Evolutionary conservation across 257 asterid genomes (phyloP).

Genomic region (Voacanga thouarsii): DNA sequence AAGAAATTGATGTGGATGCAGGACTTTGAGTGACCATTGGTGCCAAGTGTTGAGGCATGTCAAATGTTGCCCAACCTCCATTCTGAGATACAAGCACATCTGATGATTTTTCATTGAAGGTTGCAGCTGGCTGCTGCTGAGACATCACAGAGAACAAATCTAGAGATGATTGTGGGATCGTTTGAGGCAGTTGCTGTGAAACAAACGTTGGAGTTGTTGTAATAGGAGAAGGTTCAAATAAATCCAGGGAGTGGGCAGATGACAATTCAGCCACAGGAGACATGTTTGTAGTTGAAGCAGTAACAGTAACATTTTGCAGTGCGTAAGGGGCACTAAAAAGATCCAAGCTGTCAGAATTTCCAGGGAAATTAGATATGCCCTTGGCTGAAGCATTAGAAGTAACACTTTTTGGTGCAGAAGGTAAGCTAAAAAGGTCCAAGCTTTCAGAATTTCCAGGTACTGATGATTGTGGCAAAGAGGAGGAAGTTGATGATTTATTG

Average conservation of each 20-base stretch:
- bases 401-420: slow-evolving; percentile 33
- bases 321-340: slow-evolving; percentile 45
- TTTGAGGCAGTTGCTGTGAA: slow-evolving; percentile 39
- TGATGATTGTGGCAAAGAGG: slow-evolving; percentile 29
- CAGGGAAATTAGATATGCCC: slow-evolving; percentile 32
- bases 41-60: slow-evolving; percentile 35
- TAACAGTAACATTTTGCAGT: slow-evolving; percentile 29
- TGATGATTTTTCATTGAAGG: slow-evolving; percentile 20
- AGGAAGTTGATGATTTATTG: slow-evolving; percentile 25
- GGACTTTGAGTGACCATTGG: slow-evolving; percentile 32
- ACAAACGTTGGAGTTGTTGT: slow-evolving; percentile 36
- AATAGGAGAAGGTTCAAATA: slow-evolving; percentile 40
- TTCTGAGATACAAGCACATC: slow-evolving; percentile 24
- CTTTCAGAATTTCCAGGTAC: slow-evolving; percentile 28
- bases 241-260: slow-evolving; percentile 31
- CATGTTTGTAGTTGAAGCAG: slow-evolving; percentile 28
- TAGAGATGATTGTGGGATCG: slow-evolving; percentile 34
- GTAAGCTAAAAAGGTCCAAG: slow-evolving; percentile 50
- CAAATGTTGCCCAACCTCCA: slow-evolving; percentile 59
- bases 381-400: slow-evolving; percentile 33
- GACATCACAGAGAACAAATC: slow-evolving; percentile 46
- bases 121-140: slow-evolving; percentile 40
- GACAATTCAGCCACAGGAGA: slow-evolving; percentile 42
- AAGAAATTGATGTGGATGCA: slow-evolving; percentile 31
- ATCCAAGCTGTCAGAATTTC: slow-evolving; percentile 38